Conservation (phyloP, 2,329 filamentous ascomycete genomes). For the Westerdykella sp. region DNA sequence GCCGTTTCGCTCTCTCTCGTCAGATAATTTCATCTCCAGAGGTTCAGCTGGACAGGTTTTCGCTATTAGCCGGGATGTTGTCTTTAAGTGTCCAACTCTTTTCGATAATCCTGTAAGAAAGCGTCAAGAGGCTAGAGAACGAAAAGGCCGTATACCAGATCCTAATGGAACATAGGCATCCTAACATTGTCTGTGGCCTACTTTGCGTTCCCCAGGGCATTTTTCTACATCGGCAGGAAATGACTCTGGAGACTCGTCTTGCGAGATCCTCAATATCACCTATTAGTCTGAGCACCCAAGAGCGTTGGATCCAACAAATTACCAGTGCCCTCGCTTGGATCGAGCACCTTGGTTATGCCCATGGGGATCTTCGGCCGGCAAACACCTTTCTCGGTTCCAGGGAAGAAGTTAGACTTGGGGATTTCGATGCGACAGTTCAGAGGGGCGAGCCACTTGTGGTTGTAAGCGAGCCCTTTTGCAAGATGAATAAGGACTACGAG, state of each 20-base stretch:
- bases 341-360: slow-evolving; percentile 7
- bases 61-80: slow-evolving; percentile 2
- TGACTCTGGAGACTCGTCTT: slow-evolving; percentile 3
- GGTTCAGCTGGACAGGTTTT: slow-evolving; percentile 4
- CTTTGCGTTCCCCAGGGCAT: slow-evolving; percentile 2
- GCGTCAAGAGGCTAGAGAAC: slow-evolving; percentile 2
- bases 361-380: slow-evolving; percentile 6
- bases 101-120: slow-evolving; percentile 4
- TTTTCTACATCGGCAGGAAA: slow-evolving; percentile 3
- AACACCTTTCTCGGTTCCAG: slow-evolving; percentile 5
- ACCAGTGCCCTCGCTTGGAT: slow-evolving; percentile 6
- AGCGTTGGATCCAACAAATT: slow-evolving; percentile 7
- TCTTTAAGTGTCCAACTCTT: slow-evolving; percentile 4
- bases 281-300: slow-evolving; percentile 3
- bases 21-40: slow-evolving; percentile 3
- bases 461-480: slow-evolving; percentile 5
- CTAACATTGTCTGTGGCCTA: slow-evolving; percentile 3
- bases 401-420: slow-evolving; percentile 4
- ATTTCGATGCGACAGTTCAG: slow-evolving; percentile 7
- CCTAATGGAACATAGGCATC: slow-evolving; percentile 4
- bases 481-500: slow-evolving; percentile 4
- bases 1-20: slow-evolving; percentile 3
- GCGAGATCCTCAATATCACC: slow-evolving; percentile 1
- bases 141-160: slow-evolving; percentile 3
- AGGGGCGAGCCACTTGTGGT: slow-evolving; percentile 4